Percentiles rank a stretch among this genome's conserved stretches.
phyloP scores from a whole-genome alignment of 2,329 filamentous ascomycete species.

The Xylariaceae sp. region DNA sequence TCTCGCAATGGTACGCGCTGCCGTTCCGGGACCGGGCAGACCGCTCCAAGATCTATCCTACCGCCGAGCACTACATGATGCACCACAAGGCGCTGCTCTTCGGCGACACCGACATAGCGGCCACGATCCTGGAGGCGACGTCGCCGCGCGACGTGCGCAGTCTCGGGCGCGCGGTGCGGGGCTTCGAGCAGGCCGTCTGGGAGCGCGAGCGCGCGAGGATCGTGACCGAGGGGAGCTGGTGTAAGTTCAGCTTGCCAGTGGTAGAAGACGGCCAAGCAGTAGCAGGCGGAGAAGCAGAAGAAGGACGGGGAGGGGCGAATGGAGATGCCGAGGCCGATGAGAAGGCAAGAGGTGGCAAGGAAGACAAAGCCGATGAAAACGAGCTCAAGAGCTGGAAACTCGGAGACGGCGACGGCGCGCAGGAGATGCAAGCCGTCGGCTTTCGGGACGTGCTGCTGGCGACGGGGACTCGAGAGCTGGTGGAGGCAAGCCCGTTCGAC shows the following conservation, averaged over 20 bases:
- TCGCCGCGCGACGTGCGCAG: conserved; percentile 56
- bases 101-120: conserved; percentile 48
- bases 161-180: conserved; percentile 60
- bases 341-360: neutral
- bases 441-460: conserved; percentile 57
- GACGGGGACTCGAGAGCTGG: conserved; percentile 65
- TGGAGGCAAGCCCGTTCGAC: conserved; percentile 67
- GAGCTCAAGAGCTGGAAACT: conserved; percentile 22
- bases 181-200: conserved; percentile 61
- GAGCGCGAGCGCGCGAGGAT: conserved; percentile 55
- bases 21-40: conserved; percentile 28
- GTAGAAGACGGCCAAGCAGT: conserved; percentile 22
- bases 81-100: conserved; percentile 35
- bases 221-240: conserved; percentile 61
- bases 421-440: conserved; percentile 43
- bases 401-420: conserved; percentile 11
- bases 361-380: conserved; percentile 25
- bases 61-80: conserved; percentile 56
- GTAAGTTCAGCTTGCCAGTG: conserved; percentile 62
- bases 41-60: conserved; percentile 47
- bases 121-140: conserved; percentile 53
- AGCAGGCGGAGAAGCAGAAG: neutral
- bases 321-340: neutral
- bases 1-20: conserved; percentile 28
- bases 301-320: neutral